Evolutionary conservation across 306 rosid genomes (phyloP).

Genomic region (Neltuma alba): DNA sequence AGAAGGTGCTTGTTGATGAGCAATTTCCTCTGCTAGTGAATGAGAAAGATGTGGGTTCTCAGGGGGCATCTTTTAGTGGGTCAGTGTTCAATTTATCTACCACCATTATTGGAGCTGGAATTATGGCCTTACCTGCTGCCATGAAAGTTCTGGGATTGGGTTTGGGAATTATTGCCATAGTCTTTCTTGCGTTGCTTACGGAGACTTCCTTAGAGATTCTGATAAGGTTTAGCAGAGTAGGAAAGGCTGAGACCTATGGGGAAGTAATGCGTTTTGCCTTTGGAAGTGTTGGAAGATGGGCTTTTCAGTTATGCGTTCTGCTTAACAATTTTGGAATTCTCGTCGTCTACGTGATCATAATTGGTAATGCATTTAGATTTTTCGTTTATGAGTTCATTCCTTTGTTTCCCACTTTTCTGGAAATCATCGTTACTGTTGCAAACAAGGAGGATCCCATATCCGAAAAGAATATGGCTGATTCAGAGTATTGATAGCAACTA

Average conservation of each 20-base stretch:
- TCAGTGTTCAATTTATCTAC: conserved; percentile 70
- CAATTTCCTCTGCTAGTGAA: conserved; percentile 33
- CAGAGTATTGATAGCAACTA: not conserved
- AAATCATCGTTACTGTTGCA: not conserved
- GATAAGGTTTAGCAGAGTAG: conserved; percentile 58
- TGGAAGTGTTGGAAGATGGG: conserved; percentile 50
- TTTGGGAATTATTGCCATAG: conserved; percentile 46
- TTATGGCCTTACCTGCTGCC: conserved; percentile 78
- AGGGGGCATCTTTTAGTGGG: conserved; percentile 55
- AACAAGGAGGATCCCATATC: not conserved
- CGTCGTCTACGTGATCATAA: conserved; percentile 66
- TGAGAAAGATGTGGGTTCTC: conserved; percentile 24
- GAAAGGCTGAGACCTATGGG: conserved; percentile 43
- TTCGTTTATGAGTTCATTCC: not conserved
- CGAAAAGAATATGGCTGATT: not conserved
- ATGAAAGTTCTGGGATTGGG: conserved; percentile 67
- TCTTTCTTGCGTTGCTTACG: conserved; percentile 57
- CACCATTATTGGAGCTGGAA: conserved; percentile 73
- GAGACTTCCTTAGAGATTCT: conserved; percentile 59
- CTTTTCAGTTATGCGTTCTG: conserved; percentile 57
- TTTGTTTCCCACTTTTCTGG: not conserved
- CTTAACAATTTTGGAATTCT: conserved; percentile 69
- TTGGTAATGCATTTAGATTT: conserved; percentile 40
- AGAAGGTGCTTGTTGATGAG: conserved; percentile 21
- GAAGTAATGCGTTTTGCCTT: conserved; percentile 59